Base-by-base conservation (phyloP, 768 basidiomycete species). In the Pleurotus eryngii region DNA sequence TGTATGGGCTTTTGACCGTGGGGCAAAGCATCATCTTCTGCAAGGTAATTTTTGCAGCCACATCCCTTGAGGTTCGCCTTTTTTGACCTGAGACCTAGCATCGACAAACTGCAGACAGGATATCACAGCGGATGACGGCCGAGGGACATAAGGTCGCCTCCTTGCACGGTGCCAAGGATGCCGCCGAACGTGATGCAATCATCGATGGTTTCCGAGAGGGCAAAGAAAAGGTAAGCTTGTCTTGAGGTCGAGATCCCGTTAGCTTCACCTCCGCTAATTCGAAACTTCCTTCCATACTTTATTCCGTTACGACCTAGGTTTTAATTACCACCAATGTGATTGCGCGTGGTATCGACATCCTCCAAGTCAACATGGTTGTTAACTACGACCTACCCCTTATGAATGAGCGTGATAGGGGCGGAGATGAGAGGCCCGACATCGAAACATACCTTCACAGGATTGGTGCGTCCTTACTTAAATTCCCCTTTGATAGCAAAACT, bases 301-400 rank as follows among this genome's bases (percentile, higher is more conserved):
- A 27, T 39, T 18, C 14, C 3, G 43, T n/a, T 40, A 30, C 37
- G 17, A 39, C n/a, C 9, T 24, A 81, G 79, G 81, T 83, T 49
- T 76, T 99, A 62, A 99, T 99, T 69, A 98, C 97, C 53, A 99
- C 97, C 39, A 99, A 99, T 72, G 97, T 99, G 67, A 90, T 98
- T 61, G 95, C 97, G 1, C 87, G 97, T 15, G 97, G 97, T 43
- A 98, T 99, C 75, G 97, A 99, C 66, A 97, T 99, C 66, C 80
- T 94, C 56, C 96, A 98, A 76, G 97, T 99, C 65, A 99, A 98
- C 79, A 95, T 99, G 95, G 96, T 98, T n/a, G 94, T 99, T 71
- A 98, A 98, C 74, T 99, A 98, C 68, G 95, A 98, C 68, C 81
- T 97, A 24, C 95, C 95, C 0, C 75, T 94, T 46, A 84, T 91